phyloP scores from a whole-genome alignment of 2,329 filamentous ascomycete genomes.

The Boeremia lycopersici region DNA sequence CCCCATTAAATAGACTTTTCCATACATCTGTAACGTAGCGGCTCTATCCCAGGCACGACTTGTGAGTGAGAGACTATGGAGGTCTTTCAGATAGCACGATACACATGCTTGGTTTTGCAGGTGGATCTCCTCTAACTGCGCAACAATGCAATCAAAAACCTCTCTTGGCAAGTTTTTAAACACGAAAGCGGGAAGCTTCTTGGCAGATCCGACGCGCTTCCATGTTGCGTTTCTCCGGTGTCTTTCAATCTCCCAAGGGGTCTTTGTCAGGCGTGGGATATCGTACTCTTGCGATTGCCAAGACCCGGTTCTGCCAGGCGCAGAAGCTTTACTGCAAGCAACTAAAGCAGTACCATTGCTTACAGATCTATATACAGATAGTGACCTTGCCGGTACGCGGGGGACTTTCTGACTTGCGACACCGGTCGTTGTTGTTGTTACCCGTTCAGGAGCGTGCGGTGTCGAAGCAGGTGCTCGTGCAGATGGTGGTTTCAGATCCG shows the following conservation, averaged over 20 bases:
- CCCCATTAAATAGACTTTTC: conserved; percentile 55
- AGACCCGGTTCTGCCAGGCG: neutral
- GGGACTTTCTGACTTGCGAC: neutral
- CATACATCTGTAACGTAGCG: conserved; percentile 55
- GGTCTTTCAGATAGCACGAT: conserved; percentile 61
- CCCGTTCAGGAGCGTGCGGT: neutral
- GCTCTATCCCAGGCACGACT: conserved; percentile 63
- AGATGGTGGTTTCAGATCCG: neutral
- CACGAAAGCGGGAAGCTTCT: conserved; percentile 34
- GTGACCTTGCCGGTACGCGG: neutral
- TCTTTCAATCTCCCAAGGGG: conserved; percentile 49
- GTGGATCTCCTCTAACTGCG: conserved; percentile 57
- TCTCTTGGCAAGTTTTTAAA: conserved; percentile 58
- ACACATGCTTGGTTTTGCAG: conserved; percentile 51
- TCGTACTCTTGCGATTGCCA: conserved; percentile 12
- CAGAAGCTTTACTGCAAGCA: conserved; percentile 4
- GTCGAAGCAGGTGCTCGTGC: neutral
- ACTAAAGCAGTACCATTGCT: neutral
- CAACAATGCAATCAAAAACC: conserved; percentile 61
- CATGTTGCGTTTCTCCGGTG: conserved; percentile 40
- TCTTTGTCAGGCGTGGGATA: conserved; percentile 38
- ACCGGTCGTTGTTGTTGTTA: neutral
- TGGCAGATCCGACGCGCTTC: conserved; percentile 26
- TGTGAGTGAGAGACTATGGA: conserved; percentile 59
- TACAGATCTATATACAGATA: neutral